Conservation (phyloP, 352 stramenopile species). For the Halophytophthora polymorphica region DNA sequence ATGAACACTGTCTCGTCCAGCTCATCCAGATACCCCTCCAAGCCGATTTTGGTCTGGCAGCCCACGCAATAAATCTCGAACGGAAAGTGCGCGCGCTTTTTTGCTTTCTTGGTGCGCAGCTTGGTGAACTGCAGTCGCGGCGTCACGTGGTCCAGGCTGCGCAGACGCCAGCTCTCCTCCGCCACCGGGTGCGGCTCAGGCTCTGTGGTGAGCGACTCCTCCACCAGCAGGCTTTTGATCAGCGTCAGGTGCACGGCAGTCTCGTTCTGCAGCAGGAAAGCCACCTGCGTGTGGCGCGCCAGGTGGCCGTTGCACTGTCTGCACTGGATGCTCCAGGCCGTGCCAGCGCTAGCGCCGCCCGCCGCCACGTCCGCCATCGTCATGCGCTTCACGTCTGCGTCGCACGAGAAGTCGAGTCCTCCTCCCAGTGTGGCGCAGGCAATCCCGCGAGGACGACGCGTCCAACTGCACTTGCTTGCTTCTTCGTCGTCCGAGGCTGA, state of each 20-base stretch:
- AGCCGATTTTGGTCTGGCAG: slow-evolving; percentile 50
- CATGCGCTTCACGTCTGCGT: too few species aligned
- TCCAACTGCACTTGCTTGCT: too few species aligned
- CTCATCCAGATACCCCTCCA: slow-evolving; percentile 34
- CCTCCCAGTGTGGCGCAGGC: too few species aligned
- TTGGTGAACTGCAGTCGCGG: slow-evolving; percentile 47
- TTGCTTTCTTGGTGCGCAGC: slow-evolving; percentile 33
- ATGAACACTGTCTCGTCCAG: slow-evolving; percentile 37
- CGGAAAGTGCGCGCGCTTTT: slow-evolving; percentile 34
- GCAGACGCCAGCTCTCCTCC: slow-evolving; percentile 30
- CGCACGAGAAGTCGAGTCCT: too few species aligned
- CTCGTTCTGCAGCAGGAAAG: slow-evolving; percentile 51
- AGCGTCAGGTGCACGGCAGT: slow-evolving; percentile 47
- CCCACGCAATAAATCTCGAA: slow-evolving; percentile 52
- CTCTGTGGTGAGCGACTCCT: slow-evolving; percentile 24
- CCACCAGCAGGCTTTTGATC: slow-evolving; percentile 29
- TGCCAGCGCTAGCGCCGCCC: not conserved
- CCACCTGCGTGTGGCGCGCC: slow-evolving; percentile 36
- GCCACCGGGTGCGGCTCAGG: slow-evolving; percentile 6
- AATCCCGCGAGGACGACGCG: too few species aligned
- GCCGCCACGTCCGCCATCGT: not conserved
- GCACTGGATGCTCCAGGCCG: slow-evolving; percentile 30
- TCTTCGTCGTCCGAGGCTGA: too few species aligned
- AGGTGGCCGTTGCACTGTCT: slow-evolving; percentile 24
- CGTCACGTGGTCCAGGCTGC: slow-evolving; percentile 22